These are phyloP conservation scores for Fraxinus platypoda DNA, from an alignment of 305 asterid genomes.

Conservation along the genomic window DNA sequence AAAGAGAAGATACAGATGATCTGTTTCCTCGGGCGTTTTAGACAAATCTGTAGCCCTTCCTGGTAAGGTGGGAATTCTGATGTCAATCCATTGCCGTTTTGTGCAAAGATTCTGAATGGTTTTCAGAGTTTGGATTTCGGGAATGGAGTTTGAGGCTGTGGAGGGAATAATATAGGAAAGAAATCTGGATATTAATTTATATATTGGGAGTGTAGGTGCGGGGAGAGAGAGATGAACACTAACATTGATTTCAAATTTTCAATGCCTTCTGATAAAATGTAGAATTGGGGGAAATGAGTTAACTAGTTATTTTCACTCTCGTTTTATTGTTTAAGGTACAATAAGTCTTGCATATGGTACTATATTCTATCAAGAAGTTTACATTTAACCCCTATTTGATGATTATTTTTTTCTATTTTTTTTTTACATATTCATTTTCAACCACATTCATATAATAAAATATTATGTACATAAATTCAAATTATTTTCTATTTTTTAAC, in stretches of 20 bases:
- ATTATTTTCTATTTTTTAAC: too few species aligned
- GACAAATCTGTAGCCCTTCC: neutral
- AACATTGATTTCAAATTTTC: slow-evolving; percentile 29
- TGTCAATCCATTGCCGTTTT: slow-evolving; percentile 18
- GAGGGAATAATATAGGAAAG: slow-evolving; percentile 10
- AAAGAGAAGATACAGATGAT: too few species aligned
- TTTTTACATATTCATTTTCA: too few species aligned
- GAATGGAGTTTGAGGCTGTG: slow-evolving; percentile 21
- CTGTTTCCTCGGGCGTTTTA: neutral
- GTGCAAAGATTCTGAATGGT: slow-evolving; percentile 21
- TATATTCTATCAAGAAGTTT: too few species aligned
- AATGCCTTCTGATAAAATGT: neutral
- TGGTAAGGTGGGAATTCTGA: neutral
- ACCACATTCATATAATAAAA: too few species aligned
- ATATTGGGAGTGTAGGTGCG: too few species aligned
- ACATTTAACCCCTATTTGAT: too few species aligned
- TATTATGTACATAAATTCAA: too few species aligned
- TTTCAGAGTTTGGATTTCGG: neutral
- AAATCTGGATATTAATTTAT: slow-evolving; percentile 17
- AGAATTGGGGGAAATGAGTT: neutral
- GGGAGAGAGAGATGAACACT: slow-evolving; percentile 12
- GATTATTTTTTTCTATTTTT: too few species aligned
- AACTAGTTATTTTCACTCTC: neutral
- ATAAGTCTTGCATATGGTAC: too few species aligned
- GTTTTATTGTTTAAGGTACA: too few species aligned